Percentiles rank a stretch among this genome's conserved stretches.
Conservation (phyloP, 2,329 filamentous ascomycete species). For the Didymella lethalis region DNA sequence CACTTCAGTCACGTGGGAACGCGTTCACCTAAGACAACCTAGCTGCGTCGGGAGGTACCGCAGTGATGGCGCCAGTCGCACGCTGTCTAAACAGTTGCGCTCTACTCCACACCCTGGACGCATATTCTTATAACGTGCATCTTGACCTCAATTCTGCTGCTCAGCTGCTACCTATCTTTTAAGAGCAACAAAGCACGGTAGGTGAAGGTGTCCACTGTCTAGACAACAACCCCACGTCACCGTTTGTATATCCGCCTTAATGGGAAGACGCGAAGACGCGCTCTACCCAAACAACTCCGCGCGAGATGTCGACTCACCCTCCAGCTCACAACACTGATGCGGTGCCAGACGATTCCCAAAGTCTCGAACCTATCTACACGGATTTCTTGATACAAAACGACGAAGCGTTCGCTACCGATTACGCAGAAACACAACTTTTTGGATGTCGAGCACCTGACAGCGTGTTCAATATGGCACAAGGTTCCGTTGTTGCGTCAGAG, state of each 20-base stretch:
- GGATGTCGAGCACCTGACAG: neutral
- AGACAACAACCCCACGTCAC: slow-evolving; percentile 4
- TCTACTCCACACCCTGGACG: neutral
- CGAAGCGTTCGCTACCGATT: neutral
- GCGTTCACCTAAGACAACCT: neutral
- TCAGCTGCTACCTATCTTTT: neutral
- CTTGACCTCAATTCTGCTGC: neutral
- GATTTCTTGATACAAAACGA: neutral
- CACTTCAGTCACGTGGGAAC: neutral
- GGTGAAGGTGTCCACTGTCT: slow-evolving; percentile 3
- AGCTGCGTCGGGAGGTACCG: neutral
- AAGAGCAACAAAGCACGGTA: neutral
- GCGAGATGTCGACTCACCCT: neutral
- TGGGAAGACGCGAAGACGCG: neutral
- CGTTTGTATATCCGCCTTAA: slow-evolving; percentile 21
- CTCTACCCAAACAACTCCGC: neutral
- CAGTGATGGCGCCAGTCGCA: neutral
- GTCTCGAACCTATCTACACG: neutral
- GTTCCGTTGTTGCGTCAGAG: neutral
- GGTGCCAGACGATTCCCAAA: neutral
- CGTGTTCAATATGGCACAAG: neutral
- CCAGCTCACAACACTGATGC: neutral
- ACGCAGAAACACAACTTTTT: neutral
- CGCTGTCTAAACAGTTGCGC: neutral
- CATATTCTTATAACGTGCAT: neutral